Evolutionary conservation across 164 flowering plant genomes (phyloP), one percentile per base, ranked within the genome.

Genomic region (Sedum album): DNA sequence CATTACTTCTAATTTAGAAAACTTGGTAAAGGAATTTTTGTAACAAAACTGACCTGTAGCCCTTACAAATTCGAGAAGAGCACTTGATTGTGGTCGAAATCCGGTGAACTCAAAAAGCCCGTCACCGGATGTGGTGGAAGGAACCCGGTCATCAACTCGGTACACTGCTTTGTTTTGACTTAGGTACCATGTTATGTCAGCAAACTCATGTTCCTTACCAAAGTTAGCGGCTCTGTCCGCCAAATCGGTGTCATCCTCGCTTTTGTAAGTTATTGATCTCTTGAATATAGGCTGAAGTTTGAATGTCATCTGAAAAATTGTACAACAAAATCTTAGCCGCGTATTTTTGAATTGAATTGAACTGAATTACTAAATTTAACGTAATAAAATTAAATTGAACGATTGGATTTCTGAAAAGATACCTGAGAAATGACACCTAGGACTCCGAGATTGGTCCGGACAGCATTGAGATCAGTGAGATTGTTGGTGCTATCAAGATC

Each of bases 391-490:
- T 11, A 17, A 44, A 15, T 4, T 44, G 48, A 4, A 15, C 18
- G 18, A 11, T 44, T 14, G 15, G 4, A 44, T 11, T 35, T 3
- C 38, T 35, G 38, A 35, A 7, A 35, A 35, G 5, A 53, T 73
- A 90, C 96, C 96, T 88, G 87, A 31, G 91, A 82, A 67, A 90
- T 78, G 46, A 88, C 88, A 60, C 96, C 96, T 67, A 90, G 90
- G 55, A 86, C 90, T 8, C 96, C 96, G 33, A 90, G 83, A 0
- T 91, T 86, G 21, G 88, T 85, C 72, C 73, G 79, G 13, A 75
- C 87, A 0, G 88, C 93, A 67, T 81, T 68, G 49, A 88, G 78
- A 49, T 86, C 82, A 17, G 78, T 70, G 7, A 73, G 61, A 28
- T 65, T 69, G 30, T 55, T 72, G 25, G 15, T 20, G 21, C 61